A percentile compares a stretch with the other conserved stretches of the same genome.
Conservation (phyloP, 306 rosid genomes). For the Begonia peltatifolia region DNA sequence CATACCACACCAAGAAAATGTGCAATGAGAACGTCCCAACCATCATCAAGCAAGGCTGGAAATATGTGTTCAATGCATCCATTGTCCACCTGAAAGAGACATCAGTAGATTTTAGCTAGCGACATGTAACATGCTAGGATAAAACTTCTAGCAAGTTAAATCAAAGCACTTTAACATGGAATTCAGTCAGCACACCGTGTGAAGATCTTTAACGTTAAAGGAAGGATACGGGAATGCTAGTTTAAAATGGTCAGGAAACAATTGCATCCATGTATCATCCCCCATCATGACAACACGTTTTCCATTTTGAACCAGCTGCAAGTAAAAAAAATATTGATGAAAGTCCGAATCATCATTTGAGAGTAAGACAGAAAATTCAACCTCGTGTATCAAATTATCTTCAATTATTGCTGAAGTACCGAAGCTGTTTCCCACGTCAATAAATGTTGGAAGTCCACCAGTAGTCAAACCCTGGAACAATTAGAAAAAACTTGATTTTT, state of each 20-base stretch:
- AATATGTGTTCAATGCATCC: conserved; percentile 86
- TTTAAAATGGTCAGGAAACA: conserved; percentile 81
- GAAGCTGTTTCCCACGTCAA: conserved; percentile 94
- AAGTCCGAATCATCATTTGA: conserved; percentile 1
- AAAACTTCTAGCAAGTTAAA: not conserved
- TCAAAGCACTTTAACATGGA: conserved; percentile 8
- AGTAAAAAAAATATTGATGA: not conserved
- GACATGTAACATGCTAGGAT: too few species aligned
- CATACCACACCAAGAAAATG: conserved; percentile 99
- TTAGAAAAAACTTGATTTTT: not conserved
- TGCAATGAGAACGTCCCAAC: conserved; percentile 94
- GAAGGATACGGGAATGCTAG: conserved; percentile 80
- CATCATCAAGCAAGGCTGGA: conserved; percentile 67
- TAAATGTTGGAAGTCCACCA: conserved; percentile 94
- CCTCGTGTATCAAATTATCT: conserved; percentile 75
- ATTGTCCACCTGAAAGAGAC: conserved; percentile 62
- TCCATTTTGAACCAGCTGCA: conserved; percentile 81
- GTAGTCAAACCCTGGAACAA: conserved; percentile 70
- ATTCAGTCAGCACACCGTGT: conserved; percentile 41
- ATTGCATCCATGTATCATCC: conserved; percentile 94
- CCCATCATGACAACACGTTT: conserved; percentile 97
- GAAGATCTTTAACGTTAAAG: conserved; percentile 91
- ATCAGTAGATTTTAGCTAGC: not conserved
- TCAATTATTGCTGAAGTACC: conserved; percentile 88
- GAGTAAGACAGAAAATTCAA: conserved; percentile 3